Evolutionary conservation across 2,329 filamentous ascomycete genomes (phyloP), one percentile per base, ranked within the genome.

Genomic region (Emydomyces testavorans): DNA sequence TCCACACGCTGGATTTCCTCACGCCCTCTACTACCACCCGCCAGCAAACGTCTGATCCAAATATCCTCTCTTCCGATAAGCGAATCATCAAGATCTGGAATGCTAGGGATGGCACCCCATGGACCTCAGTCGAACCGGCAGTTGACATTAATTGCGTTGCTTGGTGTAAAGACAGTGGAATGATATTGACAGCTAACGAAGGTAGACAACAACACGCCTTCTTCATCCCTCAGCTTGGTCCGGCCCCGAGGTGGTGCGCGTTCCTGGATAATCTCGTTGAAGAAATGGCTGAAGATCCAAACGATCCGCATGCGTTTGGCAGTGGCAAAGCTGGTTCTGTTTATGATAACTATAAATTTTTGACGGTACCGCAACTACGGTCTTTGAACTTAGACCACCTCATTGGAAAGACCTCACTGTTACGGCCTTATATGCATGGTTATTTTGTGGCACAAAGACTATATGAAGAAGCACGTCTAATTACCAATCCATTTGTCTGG

Each of bases 341-440:
- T 7, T 98, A 98, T 71, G 92, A 98, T 68, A 96, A 98, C 68
- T 96, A 90, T 78, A 98, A 96, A 69, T 98, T 98, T 77, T 73
- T 98, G 61, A 94, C 90, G 1, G 66, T 87, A 52, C 80, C 85
- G 36, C 89, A 98, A 64, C 74, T 98, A 46, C 84, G 85, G 58
- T 79, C 82, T 29, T 77, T 98, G 55, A 93, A 86, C 62, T 67
- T 98, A 60, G 82, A 85, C 46, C 90, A 96, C 62, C 74, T 98
- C 40, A 77, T 98, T 49, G 90, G 90, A 55, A 89, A 87, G 58
- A 94, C 88, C 23, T 92, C 85, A 60, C 71, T 96, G 16, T 72
- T 98, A 34, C 78, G 90, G 37, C 92, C 92, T 36, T 98, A 98
- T 63, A 98, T 98, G 93, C 92, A 98, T 64, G 93, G 92, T 57